A percentile compares a stretch with the other conserved stretches of the same genome.
Evolutionary conservation across 169 alveolate genomes (phyloP).

Genomic region (Miamiensis avidus): DNA sequence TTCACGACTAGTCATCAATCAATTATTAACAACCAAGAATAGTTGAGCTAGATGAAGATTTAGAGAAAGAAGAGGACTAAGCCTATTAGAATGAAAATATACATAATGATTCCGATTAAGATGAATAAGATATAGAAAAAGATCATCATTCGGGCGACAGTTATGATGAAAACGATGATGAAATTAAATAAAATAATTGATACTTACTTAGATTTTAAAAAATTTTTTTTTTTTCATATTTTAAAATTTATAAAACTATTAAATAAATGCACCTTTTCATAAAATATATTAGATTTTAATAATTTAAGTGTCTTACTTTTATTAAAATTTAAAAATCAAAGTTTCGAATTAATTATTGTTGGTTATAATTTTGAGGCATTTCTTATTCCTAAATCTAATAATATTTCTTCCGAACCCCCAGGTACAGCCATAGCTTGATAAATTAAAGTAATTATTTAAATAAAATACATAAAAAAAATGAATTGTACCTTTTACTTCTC

Average conservation of each 20-base stretch:
- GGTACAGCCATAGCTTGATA: conserved; percentile 54
- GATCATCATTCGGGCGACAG: background rate
- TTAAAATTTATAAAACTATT: background rate
- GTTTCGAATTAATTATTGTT: too few species aligned
- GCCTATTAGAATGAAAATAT: background rate
- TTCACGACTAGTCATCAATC: too few species aligned
- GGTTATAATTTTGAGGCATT: background rate
- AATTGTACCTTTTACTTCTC: background rate
- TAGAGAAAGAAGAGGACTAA: background rate
- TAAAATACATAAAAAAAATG: background rate
- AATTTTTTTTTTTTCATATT: too few species aligned
- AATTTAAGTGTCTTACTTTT: too few species aligned
- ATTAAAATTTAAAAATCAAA: background rate
- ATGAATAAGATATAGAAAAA: background rate
- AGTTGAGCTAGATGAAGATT: background rate
- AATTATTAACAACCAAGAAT: too few species aligned
- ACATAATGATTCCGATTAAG: background rate
- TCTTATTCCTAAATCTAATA: conserved; percentile 35
- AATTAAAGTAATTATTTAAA: too few species aligned
- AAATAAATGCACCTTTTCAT: too few species aligned
- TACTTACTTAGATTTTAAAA: too few species aligned
- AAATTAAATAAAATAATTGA: background rate
- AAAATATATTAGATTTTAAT: too few species aligned
- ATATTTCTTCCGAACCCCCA: conserved; percentile 50
- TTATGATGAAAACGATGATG: background rate